Evolutionary conservation across 345 rosid genomes (phyloP).

Genomic region (Mallotus nudiflorus): DNA sequence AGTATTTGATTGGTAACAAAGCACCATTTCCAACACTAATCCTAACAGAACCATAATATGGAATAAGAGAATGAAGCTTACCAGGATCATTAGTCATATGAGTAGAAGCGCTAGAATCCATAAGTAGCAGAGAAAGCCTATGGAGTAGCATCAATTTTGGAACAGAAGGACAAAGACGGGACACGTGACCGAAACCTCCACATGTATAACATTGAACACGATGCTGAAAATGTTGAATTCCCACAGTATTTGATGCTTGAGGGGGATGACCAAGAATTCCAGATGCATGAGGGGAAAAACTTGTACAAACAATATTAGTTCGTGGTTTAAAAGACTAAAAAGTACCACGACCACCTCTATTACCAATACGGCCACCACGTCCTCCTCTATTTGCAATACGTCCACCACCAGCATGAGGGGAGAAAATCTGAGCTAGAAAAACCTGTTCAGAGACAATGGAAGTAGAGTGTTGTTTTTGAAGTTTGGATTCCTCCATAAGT

Average conservation of each 20-base stretch:
- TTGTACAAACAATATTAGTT: neutral
- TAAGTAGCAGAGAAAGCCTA: neutral
- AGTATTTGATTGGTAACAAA: neutral
- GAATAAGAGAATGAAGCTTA: neutral
- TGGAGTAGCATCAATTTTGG: neutral
- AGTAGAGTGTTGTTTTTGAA: neutral
- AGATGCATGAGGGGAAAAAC: neutral
- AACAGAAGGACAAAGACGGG: neutral
- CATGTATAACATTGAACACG: neutral
- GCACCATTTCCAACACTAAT: constrained; percentile 7
- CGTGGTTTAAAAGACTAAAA: neutral
- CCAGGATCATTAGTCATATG: constrained; percentile 1
- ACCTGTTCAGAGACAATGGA: neutral
- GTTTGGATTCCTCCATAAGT: too few species aligned
- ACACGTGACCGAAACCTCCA: neutral
- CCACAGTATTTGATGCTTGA: neutral
- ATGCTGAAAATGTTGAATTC: constrained; percentile 1
- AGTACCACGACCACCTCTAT: neutral
- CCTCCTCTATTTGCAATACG: neutral
- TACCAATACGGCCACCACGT: neutral
- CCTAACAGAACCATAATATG: neutral
- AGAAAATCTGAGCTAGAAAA: neutral
- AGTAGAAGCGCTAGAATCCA: neutral
- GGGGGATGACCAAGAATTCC: neutral
- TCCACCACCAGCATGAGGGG: neutral